Evolutionary conservation across 768 basidiomycete genomes (phyloP), one percentile per base, ranked within the genome.

Genomic region (Psilocybe subaeruginosa): DNA sequence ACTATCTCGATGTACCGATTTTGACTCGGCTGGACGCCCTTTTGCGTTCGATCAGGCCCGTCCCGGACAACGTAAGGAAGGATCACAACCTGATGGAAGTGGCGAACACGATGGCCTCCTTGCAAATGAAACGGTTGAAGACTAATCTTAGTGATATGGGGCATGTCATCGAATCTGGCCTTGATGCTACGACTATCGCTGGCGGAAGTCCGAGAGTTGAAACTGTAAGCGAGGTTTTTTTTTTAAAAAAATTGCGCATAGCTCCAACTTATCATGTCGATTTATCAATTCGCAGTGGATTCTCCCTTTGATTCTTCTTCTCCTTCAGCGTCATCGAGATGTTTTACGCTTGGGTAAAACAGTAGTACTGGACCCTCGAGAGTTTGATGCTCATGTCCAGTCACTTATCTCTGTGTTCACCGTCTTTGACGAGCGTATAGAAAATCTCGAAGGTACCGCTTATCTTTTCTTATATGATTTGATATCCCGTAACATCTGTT

Each of bases 81-180:
- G 60, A 56, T 16, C 37, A 29, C 17, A 54, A 62, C 8, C 23
- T 62, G 8, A 23, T 49, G 11, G 61, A 56, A 39, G 29, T 62
- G 1, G 56, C 61, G 3, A 47, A 53, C 12, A 17, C 39, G 5
- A 39, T 56, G 31, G 56, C 56, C 9, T 47, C 54, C 17, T 39
- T 30, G 31, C 56, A 62, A 35, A 35, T 56, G 37, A 30, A 57
- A 27, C 50, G 50, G 7, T 41, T 62, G 19, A 43, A 54, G 23
- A 53, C 30, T 5, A 62, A 62, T 31, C 56, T 62, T 23, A 16
- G 47, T 23, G 61, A 62, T 14, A 56, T 62, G 47, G 56, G 54
- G 9, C 52, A 52, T 33, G 41, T 39, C 5, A 53, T 62, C 23
- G 56, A 57, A 17, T 54, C 61, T 23, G 31, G 23, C 45, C 11